phyloP scores from a whole-genome alignment of 2,329 filamentous ascomycete genomes.

The Clonostachys byssicola region DNA sequence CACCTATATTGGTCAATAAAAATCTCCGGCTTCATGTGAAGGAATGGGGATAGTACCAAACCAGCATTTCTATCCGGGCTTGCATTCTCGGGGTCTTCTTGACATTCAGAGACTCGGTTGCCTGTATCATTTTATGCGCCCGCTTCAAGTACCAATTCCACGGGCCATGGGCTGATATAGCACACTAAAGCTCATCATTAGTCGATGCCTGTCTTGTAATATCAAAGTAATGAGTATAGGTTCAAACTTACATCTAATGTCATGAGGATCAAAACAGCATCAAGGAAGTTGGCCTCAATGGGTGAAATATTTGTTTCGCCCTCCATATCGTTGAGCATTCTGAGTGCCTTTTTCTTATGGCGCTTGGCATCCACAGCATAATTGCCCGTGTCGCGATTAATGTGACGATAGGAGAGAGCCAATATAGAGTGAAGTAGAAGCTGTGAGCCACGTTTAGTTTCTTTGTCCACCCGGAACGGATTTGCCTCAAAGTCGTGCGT shows the following conservation, averaged over 20 bases:
- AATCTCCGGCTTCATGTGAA: neutral
- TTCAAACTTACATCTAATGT: conserved; percentile 20
- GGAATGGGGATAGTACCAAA: conserved; percentile 8
- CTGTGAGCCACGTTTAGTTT: conserved; percentile 9
- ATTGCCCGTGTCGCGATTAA: conserved; percentile 15
- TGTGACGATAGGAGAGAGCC: conserved; percentile 19
- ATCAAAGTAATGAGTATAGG: neutral
- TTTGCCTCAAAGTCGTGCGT: conserved; percentile 22
- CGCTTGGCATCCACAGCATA: conserved; percentile 10
- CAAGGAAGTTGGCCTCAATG: conserved; percentile 11
- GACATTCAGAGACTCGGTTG: conserved; percentile 6
- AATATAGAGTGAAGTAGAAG: conserved; percentile 23
- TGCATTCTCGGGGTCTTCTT: conserved; percentile 12
- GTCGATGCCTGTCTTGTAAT: neutral
- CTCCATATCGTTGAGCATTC: conserved; percentile 10
- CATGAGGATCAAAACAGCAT: conserved; percentile 21
- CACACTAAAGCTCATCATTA: conserved; percentile 12
- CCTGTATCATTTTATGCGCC: conserved; percentile 14
- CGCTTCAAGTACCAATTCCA: conserved; percentile 18
- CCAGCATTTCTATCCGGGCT: conserved; percentile 20
- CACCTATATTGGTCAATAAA: conserved; percentile 10
- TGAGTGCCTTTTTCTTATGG: conserved; percentile 14
- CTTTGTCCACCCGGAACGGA: conserved; percentile 19
- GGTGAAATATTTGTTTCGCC: neutral
- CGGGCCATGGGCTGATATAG: conserved; percentile 21